Percentiles rank a stretch among this genome's conserved stretches.
These are phyloP conservation scores for Skeletonema costatum DNA, from an alignment of 108 stramenopile species.

Conservation along the genomic window DNA sequence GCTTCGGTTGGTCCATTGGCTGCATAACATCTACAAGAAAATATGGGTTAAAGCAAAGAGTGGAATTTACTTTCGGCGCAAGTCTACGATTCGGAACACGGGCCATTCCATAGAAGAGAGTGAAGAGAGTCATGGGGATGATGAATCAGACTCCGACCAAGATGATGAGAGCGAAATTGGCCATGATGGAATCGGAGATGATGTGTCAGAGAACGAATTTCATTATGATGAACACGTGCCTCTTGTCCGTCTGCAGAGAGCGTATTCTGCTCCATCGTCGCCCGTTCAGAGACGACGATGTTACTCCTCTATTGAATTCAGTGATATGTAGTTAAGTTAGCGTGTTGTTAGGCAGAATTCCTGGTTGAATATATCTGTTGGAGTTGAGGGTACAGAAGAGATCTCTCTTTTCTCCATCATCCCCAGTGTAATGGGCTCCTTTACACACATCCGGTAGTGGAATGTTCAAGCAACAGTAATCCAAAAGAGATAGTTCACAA, in stretches of 20 bases:
- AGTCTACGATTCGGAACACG: neutral
- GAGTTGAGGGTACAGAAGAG: slow-evolving; percentile 2
- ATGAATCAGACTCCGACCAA: slow-evolving; percentile 11
- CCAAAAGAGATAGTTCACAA: slow-evolving; percentile 26
- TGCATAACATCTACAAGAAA: slow-evolving; percentile 58
- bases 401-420: slow-evolving; percentile 13
- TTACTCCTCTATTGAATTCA: slow-evolving; percentile 8
- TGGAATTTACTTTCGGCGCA: slow-evolving; percentile 1
- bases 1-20: slow-evolving; percentile 74
- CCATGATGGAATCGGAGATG: slow-evolving; percentile 24
- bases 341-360: slow-evolving; percentile 10
- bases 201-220: neutral
- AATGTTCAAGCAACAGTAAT: slow-evolving; percentile 41
- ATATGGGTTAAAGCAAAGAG: slow-evolving; percentile 52
- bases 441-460: slow-evolving; percentile 33
- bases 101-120: neutral
- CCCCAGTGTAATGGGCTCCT: slow-evolving; percentile 10
- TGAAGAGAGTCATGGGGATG: slow-evolving; percentile 3
- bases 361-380: slow-evolving; percentile 8
- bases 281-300: slow-evolving; percentile 11
- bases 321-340: slow-evolving; percentile 5
- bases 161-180: slow-evolving; percentile 16
- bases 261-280: neutral
- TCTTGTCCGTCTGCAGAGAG: neutral
- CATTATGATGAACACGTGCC: slow-evolving; percentile 13